These are phyloP conservation scores for Lachnellula occidentalis DNA, from an alignment of 2,329 filamentous ascomycete genomes.

Conservation along the genomic window DNA sequence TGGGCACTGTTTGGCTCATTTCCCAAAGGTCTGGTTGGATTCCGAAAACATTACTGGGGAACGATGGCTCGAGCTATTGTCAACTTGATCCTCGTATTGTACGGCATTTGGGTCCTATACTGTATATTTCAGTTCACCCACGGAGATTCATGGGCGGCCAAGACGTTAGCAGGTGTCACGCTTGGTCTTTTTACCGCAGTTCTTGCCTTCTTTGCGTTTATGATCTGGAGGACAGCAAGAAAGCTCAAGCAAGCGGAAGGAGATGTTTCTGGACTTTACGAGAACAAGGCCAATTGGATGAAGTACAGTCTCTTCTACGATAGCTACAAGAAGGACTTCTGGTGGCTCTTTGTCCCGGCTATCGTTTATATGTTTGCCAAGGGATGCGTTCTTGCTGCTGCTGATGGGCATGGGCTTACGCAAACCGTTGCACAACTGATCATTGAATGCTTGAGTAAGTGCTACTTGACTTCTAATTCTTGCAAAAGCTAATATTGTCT, in stretches of 20 bases:
- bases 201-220: conserved; percentile 76
- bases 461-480: neutral
- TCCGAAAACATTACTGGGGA: conserved; percentile 96
- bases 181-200: conserved; percentile 74
- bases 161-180: conserved; percentile 74
- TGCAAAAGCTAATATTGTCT: conserved; percentile 27
- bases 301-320: conserved; percentile 99
- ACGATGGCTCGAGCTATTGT: conserved; percentile 85
- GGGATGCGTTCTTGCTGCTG: conserved; percentile 78
- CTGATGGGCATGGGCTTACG: conserved; percentile 75
- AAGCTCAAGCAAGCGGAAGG: conserved; percentile 72
- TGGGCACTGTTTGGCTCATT: conserved; percentile 90
- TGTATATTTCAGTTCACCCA: conserved; percentile 93
- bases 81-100: conserved; percentile 82
- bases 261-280: conserved; percentile 67
- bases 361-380: conserved; percentile 90
- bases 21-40: conserved; percentile 70
- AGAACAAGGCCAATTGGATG: conserved; percentile 84
- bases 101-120: conserved; percentile 92
- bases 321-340: conserved; percentile 87
- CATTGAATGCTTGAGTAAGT: conserved; percentile 60
- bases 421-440: conserved; percentile 77
- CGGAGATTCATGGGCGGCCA: conserved; percentile 92
- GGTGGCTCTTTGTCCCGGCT: conserved; percentile 91
- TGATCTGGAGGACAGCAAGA: conserved; percentile 72